Conservation (phyloP, 1,284 basidiomycete species). For the Tilletia caries region DNA sequence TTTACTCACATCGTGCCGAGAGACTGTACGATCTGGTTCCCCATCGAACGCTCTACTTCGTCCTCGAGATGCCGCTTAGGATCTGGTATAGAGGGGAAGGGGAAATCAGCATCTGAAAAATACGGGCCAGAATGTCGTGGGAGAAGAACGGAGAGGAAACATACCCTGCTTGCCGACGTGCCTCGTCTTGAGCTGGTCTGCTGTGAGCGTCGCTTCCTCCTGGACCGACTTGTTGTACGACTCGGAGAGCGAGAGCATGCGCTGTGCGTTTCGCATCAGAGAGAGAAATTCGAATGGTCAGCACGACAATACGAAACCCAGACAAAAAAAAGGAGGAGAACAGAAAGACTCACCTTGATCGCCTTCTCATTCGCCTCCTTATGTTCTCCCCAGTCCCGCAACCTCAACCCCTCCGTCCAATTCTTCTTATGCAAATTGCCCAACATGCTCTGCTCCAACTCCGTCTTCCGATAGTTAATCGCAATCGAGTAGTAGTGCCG, state of each 20-base stretch:
- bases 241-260: slow-evolving; percentile 48
- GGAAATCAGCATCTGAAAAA: slow-evolving; percentile 12
- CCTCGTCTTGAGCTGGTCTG: slow-evolving; percentile 51
- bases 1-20: slow-evolving; percentile 48
- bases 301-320: background rate
- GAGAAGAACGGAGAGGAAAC: too few relatives aligned
- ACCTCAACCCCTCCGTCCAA: slow-evolving; percentile 51
- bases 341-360: slow-evolving; percentile 31
- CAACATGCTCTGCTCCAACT: slow-evolving; percentile 53
- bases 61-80: slow-evolving; percentile 53
- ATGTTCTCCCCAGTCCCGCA: slow-evolving; percentile 50
- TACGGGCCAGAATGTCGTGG: too few relatives aligned
- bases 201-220: slow-evolving; percentile 46
- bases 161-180: slow-evolving; percentile 49
- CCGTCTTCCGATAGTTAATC: slow-evolving; percentile 53
- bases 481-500: slow-evolving; percentile 54
- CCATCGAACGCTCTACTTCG: slow-evolving; percentile 51
- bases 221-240: slow-evolving; percentile 53
- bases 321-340: background rate
- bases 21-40: slow-evolving; percentile 51
- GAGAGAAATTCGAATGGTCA: background rate
- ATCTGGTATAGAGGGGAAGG: slow-evolving; percentile 26
- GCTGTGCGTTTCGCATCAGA: slow-evolving; percentile 19
- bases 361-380: slow-evolving; percentile 49
- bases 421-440: slow-evolving; percentile 53